These are phyloP conservation scores for Hanseniaspora uvarum DNA, from an alignment of 1,139 yeast genomes.

Conservation along the genomic window DNA sequence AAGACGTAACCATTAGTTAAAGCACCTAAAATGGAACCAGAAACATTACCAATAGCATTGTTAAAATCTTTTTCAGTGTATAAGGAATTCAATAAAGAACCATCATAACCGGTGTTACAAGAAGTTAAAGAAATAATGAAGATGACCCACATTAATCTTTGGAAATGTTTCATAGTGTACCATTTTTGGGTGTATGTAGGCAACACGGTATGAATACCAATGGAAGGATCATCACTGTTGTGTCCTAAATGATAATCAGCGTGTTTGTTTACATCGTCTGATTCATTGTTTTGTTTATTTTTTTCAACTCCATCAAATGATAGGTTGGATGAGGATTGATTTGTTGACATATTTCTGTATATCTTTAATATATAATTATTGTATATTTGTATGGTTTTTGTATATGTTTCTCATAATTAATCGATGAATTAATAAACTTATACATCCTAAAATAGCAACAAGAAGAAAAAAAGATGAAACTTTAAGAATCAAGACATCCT, in stretches of 20 bases:
- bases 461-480: too few species aligned
- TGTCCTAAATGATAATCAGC: too few species aligned
- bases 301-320: conserved; percentile 2
- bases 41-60: conserved; percentile 35
- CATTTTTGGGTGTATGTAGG: conserved; percentile 11
- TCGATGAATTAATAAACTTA: not conserved
- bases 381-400: not conserved
- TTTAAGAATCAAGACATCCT: too few species aligned
- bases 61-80: conserved; percentile 31
- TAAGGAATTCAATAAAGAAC: conserved; percentile 43
- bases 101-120: conserved; percentile 45
- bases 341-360: not conserved
- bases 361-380: not conserved
- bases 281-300: not conserved
- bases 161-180: conserved; percentile 14
- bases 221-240: not conserved
- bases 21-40: conserved; percentile 40
- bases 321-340: not conserved
- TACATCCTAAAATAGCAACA: too few species aligned
- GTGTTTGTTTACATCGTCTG: not conserved
- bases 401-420: not conserved
- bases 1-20: conserved; percentile 45
- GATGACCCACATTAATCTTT: conserved; percentile 25
- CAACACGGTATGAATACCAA: conserved; percentile 19
- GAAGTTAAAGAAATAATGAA: conserved; percentile 38